Percentiles rank a stretch among this genome's conserved stretches.
Evolutionary conservation across 768 basidiomycete species (phyloP).

Genomic region (Amanita thiersii): DNA sequence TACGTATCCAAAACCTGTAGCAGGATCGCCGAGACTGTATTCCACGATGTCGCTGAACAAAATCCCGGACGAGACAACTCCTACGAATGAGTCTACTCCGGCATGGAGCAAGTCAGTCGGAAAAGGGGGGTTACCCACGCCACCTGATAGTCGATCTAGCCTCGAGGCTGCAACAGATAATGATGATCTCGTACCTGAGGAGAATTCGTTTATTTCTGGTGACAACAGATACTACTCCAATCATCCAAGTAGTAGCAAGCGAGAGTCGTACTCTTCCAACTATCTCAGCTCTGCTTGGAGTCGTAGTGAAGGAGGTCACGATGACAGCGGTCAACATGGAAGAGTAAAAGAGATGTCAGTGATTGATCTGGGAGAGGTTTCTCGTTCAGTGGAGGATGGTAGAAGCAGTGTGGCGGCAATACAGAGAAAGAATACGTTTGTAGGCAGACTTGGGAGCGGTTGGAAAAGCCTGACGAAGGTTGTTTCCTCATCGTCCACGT

Average conservation of each 20-base stretch:
- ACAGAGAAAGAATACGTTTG: neutral
- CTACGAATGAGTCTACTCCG: conserved; percentile 1
- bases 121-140: neutral
- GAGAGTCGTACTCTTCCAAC: too few relatives aligned
- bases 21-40: neutral
- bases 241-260: too few relatives aligned
- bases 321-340: too few relatives aligned
- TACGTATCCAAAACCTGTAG: too few relatives aligned
- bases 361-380: neutral
- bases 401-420: neutral
- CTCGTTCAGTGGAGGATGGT: neutral
- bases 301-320: too few relatives aligned
- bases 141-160: neutral
- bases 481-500: neutral
- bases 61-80: neutral
- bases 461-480: neutral
- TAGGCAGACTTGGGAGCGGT: neutral
- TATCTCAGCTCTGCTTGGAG: too few relatives aligned
- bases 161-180: neutral
- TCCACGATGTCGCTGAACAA: neutral
- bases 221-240: neutral
- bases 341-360: too few relatives aligned
- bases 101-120: neutral
- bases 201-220: too few relatives aligned
- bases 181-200: too few relatives aligned